Evolutionary conservation across 768 basidiomycete genomes (phyloP).

Genomic region (Termitomyces sp.): DNA sequence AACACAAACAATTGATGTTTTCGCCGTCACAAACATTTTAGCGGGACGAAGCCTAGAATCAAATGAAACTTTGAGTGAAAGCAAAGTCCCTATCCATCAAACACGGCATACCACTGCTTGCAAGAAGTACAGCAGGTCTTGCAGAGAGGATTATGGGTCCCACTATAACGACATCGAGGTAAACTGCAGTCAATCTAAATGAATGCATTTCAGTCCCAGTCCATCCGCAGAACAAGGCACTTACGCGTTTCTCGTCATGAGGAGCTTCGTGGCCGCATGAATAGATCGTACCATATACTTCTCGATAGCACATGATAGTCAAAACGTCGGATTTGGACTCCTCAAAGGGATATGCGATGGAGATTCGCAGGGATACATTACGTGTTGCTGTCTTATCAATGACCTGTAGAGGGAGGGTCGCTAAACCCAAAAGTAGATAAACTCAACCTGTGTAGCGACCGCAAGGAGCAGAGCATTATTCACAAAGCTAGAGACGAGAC

Average conservation of each 20-base stretch:
- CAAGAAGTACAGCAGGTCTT: not conserved
- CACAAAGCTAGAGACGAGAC: not conserved
- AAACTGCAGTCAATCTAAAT: not conserved
- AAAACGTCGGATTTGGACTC: not conserved
- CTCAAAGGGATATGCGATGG: no score
- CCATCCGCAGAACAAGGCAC: not conserved
- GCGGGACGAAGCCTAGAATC: not conserved
- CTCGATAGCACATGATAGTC: not conserved
- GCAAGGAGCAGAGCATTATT: not conserved
- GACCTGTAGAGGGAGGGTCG: not conserved
- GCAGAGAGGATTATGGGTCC: not conserved
- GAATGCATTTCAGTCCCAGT: not conserved
- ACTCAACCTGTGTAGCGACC: not conserved
- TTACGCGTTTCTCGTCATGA: not conserved
- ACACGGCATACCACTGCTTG: not conserved
- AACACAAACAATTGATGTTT: not conserved
- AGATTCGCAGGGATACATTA: not conserved
- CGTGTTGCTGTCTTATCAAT: not conserved
- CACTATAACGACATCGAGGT: not conserved
- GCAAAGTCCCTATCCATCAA: not conserved
- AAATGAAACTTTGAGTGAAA: not conserved
- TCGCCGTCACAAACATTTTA: not conserved
- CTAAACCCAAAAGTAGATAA: not conserved
- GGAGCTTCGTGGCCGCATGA: not conserved
- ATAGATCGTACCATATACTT: not conserved